Base-by-base conservation (phyloP, 805 yeast genomes). In the Kodamaea fukazawae region DNA sequence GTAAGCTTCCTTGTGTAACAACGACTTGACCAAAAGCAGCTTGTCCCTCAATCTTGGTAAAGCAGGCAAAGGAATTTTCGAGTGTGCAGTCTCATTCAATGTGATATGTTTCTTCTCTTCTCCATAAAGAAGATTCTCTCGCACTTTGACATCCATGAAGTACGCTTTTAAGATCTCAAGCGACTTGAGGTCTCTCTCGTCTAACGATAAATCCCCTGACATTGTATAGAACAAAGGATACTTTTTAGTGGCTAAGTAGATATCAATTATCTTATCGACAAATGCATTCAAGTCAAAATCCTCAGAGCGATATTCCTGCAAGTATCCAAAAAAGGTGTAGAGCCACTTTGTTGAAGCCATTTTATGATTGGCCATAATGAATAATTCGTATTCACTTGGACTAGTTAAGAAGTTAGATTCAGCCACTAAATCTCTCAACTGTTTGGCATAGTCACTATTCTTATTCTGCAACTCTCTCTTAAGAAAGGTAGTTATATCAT, bases 1-100 rank as follows among this genome's bases (percentile, higher is more conserved):
- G 38, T 58, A 58, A 5, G 65, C 50, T 41, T 67, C 73, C 46
- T 65, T 61, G 40, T 67, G 73, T 46, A 66, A 53, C 34, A 67
- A 57, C 0, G 68, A 59, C 42, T 62, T 62, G 6, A 60, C 60
- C 15, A 67, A 47, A 15, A 63, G 44, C 14, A 50, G 50, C 35
- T 55, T 55, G 36, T 63, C 50, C 8, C 51, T 39, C 25, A 67
- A 53, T 36, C 41, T 50, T 7, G 73, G 73, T 29, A 67, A 55
- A 4, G 57, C 53, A 2, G 73, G 73, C 29, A 67, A 49, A 13
- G 40, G 36, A 5, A 66, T 62, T 7, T 41, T 44, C n/a, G 44
- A 42, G 35, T 56, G 50, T n/a, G 42, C 49, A 3, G 60, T 47
- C 22, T 58, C 55, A 37, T 49, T 50, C 39, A 61, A 53, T 3